A percentile compares a stretch with the other conserved stretches of the same genome.
These are phyloP conservation scores for Brasenia schreberi DNA, from an alignment of 164 flowering plant genomes.

Conservation along the genomic window DNA sequence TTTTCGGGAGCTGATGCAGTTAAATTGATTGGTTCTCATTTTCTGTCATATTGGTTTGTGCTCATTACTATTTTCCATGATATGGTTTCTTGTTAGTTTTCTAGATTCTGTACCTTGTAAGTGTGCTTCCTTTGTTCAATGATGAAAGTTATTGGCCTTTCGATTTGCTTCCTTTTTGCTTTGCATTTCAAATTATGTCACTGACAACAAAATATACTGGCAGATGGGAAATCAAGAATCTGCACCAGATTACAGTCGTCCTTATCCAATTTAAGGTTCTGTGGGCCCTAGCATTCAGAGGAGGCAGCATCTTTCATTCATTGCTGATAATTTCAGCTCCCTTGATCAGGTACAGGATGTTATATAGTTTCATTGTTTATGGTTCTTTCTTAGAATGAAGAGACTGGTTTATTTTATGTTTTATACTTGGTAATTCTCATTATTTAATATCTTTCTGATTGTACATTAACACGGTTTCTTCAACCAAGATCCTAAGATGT, in stretches of 20 bases:
- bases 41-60: too few species aligned
- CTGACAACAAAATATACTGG: neutral
- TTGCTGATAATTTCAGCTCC: constrained; percentile 11
- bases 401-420: neutral
- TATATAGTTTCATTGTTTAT: neutral
- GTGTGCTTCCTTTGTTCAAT: too few species aligned
- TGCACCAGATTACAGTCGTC: neutral
- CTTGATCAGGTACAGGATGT: constrained; percentile 8
- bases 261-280: neutral
- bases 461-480: neutral
- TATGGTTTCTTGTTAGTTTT: too few species aligned
- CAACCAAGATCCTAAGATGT: neutral
- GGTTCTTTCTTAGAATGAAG: too few species aligned
- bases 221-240: constrained; percentile 8
- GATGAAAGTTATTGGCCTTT: neutral
- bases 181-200: neutral
- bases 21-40: too few species aligned
- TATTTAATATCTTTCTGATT: neutral
- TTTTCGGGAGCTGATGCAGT: too few species aligned
- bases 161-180: neutral
- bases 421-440: too few species aligned
- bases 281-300: neutral
- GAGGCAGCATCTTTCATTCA: neutral
- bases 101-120: too few species aligned
- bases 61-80: too few species aligned